These are phyloP conservation scores for Pisolithus orientalis DNA, from an alignment of 768 basidiomycete species.

Conservation along the genomic window DNA sequence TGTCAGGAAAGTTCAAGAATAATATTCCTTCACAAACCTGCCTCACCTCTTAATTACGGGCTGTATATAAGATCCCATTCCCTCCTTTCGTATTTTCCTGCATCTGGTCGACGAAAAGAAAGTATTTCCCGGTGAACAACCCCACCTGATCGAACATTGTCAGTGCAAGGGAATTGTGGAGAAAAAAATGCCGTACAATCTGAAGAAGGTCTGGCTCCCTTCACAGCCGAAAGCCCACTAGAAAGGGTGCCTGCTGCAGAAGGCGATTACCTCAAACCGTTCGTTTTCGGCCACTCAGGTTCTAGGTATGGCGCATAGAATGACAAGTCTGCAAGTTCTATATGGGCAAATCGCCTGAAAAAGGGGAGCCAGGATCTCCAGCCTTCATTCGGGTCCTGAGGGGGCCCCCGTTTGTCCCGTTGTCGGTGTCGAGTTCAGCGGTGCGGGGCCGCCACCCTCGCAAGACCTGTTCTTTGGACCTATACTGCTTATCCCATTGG, in stretches of 20 bases:
- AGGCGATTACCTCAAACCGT: conserved; percentile 19
- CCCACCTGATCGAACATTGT: conserved; percentile 37
- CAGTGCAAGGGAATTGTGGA: background rate
- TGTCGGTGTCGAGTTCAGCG: conserved; percentile 32
- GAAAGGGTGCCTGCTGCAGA: conserved; percentile 8
- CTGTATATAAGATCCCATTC: conserved; percentile 71
- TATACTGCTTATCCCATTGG: conserved; percentile 79
- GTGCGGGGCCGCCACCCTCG: conserved; percentile 70
- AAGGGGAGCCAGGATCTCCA: conserved; percentile 52
- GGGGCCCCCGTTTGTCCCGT: conserved; percentile 35
- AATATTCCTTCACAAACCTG: conserved; percentile 40
- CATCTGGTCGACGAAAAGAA: conserved; percentile 50
- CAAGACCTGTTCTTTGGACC: conserved; percentile 66
- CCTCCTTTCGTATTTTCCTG: conserved; percentile 49
- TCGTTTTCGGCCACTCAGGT: conserved; percentile 37
- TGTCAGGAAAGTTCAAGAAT: conserved; percentile 13
- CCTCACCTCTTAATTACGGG: conserved; percentile 80
- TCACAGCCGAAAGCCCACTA: conserved; percentile 10
- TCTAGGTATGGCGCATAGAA: conserved; percentile 55
- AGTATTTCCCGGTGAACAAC: conserved; percentile 74
- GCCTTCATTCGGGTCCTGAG: conserved; percentile 61
- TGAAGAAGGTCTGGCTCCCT: conserved; percentile 25
- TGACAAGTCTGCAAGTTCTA: conserved; percentile 70
- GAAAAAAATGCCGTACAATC: conserved; percentile 41
- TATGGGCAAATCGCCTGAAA: conserved; percentile 77